Percentiles rank a stretch among this genome's conserved stretches.
Evolutionary conservation across 1,139 yeast species (phyloP).

Genomic region (Hansenula lynferdii): DNA sequence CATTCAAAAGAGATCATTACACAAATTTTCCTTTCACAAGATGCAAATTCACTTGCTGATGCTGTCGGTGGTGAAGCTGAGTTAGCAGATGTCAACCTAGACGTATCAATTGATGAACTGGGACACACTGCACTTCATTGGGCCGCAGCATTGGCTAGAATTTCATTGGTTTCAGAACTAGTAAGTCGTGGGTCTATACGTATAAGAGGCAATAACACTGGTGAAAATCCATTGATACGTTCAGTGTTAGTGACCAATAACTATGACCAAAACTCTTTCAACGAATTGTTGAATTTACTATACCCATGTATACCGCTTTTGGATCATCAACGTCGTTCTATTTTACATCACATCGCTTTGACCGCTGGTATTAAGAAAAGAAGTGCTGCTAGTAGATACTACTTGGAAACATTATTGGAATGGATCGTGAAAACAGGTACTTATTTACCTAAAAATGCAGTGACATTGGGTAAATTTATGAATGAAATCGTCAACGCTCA

Average conservation of each 20-base stretch:
- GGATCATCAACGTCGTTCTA: conserved; percentile 77
- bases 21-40: conserved; percentile 47
- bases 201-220: conserved; percentile 72
- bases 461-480: conserved; percentile 58
- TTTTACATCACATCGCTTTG: conserved; percentile 87
- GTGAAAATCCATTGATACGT: conserved; percentile 88
- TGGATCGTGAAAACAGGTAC: conserved; percentile 65
- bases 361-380: conserved; percentile 72
- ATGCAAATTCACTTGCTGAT: conserved; percentile 31
- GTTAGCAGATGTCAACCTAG: conserved; percentile 21
- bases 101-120: conserved; percentile 78
- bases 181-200: conserved; percentile 60
- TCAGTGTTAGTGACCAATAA: conserved; percentile 88
- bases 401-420: conserved; percentile 70
- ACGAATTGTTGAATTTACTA: conserved; percentile 62
- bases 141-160: conserved; percentile 90
- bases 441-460: conserved; percentile 34
- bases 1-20: conserved; percentile 53
- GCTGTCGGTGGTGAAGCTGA: conserved; percentile 33
- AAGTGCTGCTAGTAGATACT: conserved; percentile 67
- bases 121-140: conserved; percentile 95
- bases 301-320: conserved; percentile 72
- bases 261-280: conserved; percentile 71
- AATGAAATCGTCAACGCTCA: conserved; percentile 66
- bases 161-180: conserved; percentile 67